A percentile compares a stretch with the other conserved stretches of the same genome.
Evolutionary conservation across 805 yeast species (phyloP).

Genomic region (Starmerella stellata): DNA sequence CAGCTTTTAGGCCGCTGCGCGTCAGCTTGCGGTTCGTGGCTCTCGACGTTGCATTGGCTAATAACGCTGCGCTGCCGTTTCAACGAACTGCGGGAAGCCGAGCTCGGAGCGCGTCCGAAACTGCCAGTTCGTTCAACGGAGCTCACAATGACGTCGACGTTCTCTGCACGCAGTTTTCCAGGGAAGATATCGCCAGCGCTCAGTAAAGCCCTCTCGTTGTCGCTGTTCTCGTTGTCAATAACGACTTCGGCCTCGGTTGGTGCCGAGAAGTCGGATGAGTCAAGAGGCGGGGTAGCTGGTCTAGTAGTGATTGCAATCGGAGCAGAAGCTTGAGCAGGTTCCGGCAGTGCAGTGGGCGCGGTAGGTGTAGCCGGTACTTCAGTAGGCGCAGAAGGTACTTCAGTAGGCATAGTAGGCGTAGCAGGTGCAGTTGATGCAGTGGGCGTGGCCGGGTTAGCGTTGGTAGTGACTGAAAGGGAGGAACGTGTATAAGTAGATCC

Average conservation of each 20-base stretch:
- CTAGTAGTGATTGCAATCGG: too few relatives aligned
- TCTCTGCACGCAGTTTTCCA: slow-evolving; percentile 7
- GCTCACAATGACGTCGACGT: slow-evolving; percentile 22
- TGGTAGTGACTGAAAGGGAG: too few relatives aligned
- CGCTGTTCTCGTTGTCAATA: slow-evolving; percentile 19
- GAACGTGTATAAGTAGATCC: too few relatives aligned
- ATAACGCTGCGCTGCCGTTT: background rate
- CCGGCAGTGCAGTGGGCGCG: too few relatives aligned
- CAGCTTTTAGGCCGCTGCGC: background rate
- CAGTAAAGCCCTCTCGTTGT: slow-evolving; percentile 4
- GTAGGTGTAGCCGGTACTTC: too few relatives aligned
- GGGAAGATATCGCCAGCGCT: slow-evolving; percentile 14
- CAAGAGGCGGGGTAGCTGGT: too few relatives aligned
- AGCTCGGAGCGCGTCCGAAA: slow-evolving; percentile 22
- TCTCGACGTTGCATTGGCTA: background rate
- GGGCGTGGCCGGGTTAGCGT: too few relatives aligned
- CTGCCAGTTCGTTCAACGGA: slow-evolving; percentile 23
- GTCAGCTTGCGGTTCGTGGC: background rate
- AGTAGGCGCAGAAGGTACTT: too few relatives aligned
- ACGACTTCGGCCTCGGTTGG: slow-evolving; percentile 26
- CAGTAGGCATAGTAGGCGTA: too few relatives aligned
- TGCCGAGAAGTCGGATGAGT: background rate
- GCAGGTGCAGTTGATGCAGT: too few relatives aligned
- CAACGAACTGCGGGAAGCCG: background rate
- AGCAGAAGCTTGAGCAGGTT: too few relatives aligned